phyloP scores from a whole-genome alignment of 2,329 filamentous ascomycete genomes.

The Monosporascus cannonballus region DNA sequence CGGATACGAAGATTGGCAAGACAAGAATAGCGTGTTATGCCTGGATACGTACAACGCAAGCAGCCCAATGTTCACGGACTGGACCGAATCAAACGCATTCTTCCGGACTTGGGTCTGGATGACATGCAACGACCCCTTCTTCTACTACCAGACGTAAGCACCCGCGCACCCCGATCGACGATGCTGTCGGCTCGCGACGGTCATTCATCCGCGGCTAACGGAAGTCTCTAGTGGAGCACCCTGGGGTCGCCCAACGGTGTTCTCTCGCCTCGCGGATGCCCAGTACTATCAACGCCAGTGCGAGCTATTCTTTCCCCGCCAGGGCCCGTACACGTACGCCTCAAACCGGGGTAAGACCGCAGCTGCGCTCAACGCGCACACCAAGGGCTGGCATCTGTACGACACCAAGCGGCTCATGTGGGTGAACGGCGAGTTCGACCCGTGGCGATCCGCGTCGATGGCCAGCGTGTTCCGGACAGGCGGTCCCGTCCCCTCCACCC shows the following conservation, averaged over 20 bases:
- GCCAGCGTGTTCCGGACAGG: slow-evolving; percentile 46
- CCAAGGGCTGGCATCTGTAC: slow-evolving; percentile 48
- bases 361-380: slow-evolving; percentile 43
- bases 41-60: slow-evolving; percentile 46
- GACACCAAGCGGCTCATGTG: slow-evolving; percentile 49
- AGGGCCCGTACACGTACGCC: slow-evolving; percentile 43
- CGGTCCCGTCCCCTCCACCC: slow-evolving; percentile 43
- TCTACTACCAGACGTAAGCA: slow-evolving; percentile 46
- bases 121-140: slow-evolving; percentile 57
- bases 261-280: slow-evolving; percentile 43
- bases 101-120: slow-evolving; percentile 56
- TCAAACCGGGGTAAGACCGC: slow-evolving; percentile 39
- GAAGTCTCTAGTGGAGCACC: slow-evolving; percentile 37
- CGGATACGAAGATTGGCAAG: slow-evolving; percentile 39
- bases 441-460: slow-evolving; percentile 50
- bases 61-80: slow-evolving; percentile 45
- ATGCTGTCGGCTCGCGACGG: too few species aligned
- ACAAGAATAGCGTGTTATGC: slow-evolving; percentile 38
- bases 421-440: slow-evolving; percentile 54
- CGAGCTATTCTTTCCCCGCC: slow-evolving; percentile 45
- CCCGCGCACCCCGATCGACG: not conserved
- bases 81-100: slow-evolving; percentile 35
- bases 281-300: slow-evolving; percentile 53
- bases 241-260: slow-evolving; percentile 34
- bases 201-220: too few species aligned